Conservation (phyloP, 805 yeast genomes). For the Candida wancherniae region DNA sequence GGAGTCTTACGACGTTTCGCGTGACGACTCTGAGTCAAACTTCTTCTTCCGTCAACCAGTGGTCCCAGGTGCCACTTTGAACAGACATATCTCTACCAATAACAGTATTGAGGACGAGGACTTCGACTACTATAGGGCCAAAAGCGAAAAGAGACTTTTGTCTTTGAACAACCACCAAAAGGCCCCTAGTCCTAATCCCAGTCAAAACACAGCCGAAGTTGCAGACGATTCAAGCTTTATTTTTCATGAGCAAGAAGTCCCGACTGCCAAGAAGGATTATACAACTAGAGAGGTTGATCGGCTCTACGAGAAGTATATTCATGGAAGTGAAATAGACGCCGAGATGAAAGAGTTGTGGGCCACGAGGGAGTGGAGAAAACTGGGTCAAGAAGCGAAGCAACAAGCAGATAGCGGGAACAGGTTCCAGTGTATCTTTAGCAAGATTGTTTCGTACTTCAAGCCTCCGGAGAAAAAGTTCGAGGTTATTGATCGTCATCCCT, state of each 20-base stretch:
- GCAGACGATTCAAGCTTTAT: conserved; percentile 4
- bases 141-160: too few species aligned
- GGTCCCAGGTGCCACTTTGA: neutral
- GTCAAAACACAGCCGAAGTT: neutral
- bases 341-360: conserved; percentile 52
- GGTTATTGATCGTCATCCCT: conserved; percentile 32
- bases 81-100: conserved; percentile 1
- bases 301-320: conserved; percentile 39
- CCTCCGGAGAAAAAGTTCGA: conserved; percentile 23
- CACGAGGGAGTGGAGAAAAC: conserved; percentile 27
- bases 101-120: conserved; percentile 11
- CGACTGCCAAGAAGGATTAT: conserved; percentile 40
- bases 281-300: conserved; percentile 58
- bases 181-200: conserved; percentile 1
- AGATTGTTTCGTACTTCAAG: conserved; percentile 3
- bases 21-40: too few species aligned
- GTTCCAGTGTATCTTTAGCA: neutral
- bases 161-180: too few species aligned
- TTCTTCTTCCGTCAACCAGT: neutral
- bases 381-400: too few species aligned
- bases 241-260: conserved; percentile 6
- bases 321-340: conserved; percentile 43
- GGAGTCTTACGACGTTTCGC: too few species aligned
- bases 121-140: conserved; percentile 14
- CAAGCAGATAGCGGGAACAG: neutral